Evolutionary conservation across 2,329 filamentous ascomycete species (phyloP).

Genomic region (Botrytis paeoniae): DNA sequence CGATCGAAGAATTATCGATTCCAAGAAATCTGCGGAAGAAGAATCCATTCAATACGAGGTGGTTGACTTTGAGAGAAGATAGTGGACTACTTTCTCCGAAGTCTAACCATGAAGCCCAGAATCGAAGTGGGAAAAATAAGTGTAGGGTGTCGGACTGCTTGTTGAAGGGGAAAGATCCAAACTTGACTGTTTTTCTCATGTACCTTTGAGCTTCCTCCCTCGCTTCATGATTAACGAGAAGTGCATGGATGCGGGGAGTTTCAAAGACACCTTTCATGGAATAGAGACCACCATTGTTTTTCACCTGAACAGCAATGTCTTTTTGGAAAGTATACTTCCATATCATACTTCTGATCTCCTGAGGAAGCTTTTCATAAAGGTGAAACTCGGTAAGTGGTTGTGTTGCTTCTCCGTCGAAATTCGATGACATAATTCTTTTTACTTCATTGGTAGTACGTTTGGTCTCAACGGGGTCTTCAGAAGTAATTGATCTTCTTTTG

Average conservation of each 20-base stretch:
- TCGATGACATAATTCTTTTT: neutral
- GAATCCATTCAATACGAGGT: neutral
- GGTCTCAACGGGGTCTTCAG: neutral
- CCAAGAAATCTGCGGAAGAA: neutral
- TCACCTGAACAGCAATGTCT: neutral
- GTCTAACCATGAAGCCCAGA: neutral
- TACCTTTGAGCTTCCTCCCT: neutral
- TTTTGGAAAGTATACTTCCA: neutral
- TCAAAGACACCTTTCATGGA: neutral
- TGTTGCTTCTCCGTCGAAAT: rapidly evolving
- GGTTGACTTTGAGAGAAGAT: neutral
- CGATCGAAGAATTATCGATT: neutral
- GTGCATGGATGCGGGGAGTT: neutral
- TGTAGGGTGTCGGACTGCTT: neutral
- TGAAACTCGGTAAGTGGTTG: neutral
- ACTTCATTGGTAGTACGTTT: neutral
- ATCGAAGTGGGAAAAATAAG: neutral
- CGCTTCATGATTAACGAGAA: neutral
- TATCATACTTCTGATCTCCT: neutral
- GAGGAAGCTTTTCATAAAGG: neutral
- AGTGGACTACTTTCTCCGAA: neutral
- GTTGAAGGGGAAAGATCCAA: neutral
- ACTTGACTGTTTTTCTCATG: neutral
- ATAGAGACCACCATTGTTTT: neutral
- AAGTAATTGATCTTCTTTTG: neutral